Conservation (phyloP, 139 green algal genomes). For the Coelastrella sp. region DNA sequence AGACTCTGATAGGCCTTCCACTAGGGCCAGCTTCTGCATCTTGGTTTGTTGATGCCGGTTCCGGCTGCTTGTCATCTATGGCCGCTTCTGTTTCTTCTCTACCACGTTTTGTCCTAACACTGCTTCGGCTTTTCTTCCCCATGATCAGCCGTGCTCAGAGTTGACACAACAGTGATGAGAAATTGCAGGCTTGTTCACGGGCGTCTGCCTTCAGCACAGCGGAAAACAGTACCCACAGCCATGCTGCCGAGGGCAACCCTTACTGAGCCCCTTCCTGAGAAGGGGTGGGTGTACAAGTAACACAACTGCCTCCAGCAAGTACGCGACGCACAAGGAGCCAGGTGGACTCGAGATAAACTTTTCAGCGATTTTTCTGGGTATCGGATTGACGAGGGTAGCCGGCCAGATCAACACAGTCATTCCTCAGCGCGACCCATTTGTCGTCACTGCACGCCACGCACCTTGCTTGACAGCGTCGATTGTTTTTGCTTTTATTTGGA, state of each 20-base stretch:
- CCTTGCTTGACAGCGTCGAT: too few relatives aligned
- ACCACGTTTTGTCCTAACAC: too few relatives aligned
- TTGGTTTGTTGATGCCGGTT: slow-evolving; percentile 5
- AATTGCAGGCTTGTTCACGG: background rate
- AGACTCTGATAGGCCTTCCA: slow-evolving; percentile 79
- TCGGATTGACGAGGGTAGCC: too few relatives aligned
- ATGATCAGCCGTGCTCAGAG: background rate
- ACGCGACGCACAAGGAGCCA: too few relatives aligned
- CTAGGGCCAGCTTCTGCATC: slow-evolving; percentile 15
- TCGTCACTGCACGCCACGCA: too few relatives aligned
- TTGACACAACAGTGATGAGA: background rate
- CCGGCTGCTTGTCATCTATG: background rate
- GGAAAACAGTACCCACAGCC: background rate
- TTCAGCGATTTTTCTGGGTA: too few relatives aligned
- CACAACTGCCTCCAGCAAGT: background rate
- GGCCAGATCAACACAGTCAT: too few relatives aligned
- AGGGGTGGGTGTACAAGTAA: background rate
- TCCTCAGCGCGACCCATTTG: too few relatives aligned
- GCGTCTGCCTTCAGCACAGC: too few relatives aligned
- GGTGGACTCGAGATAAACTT: too few relatives aligned
- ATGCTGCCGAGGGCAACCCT: background rate
- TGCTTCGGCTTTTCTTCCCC: background rate
- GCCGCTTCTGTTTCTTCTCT: background rate
- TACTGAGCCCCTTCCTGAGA: too few relatives aligned
- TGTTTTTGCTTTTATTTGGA: too few relatives aligned